Base-by-base conservation (phyloP, 2,329 filamentous ascomycete species). In the Alternaria solani region DNA sequence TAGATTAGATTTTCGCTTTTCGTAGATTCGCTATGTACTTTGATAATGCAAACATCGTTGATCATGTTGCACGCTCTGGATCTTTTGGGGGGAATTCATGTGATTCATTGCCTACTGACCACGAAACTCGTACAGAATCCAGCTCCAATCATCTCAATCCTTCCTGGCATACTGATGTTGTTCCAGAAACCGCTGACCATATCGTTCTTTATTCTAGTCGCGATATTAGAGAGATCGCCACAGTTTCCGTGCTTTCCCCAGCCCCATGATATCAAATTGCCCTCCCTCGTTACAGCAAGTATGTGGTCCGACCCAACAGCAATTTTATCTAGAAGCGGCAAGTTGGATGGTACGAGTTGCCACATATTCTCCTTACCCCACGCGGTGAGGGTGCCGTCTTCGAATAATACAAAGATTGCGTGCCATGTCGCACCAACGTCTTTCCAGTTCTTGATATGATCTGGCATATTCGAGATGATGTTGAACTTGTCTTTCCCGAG, bases 191-290 rank as follows among this genome's bases (percentile, higher is more conserved):
- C 72, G 39, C 52, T 69, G 38, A 75, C 62, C 72, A 74, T 74
- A 11, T 74, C 70, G 5, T 74, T 71, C 47, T 66, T 65, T 1
- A 70, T 46, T 6, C 67, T 60, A 2, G 62, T 59, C 23, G 49
- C 44, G 11, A 68, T 25, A 1, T 18, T 55, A 1, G 41, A 63
- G 7, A 72, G 28, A 44, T 73, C 59, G 3, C 95, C 95, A 76
- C 95, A 99, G 76, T 99, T 99, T 1, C 95, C 95, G 80, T 99
- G 95, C 79, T 98, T 94, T 2, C 93, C 94, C 95, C 95, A 99
- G 20, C 95, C 95, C 93, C 94, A 98, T 1, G 92, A 87, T 49
- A 96, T 80, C 1, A 97, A 87, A 51, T 89, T 86, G 1, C 87
- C 87, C 20, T 85, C 82, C 9, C 80, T 80, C 0, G 91, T 88